phyloP scores from a whole-genome alignment of 192 early-diverging fungal genomes.

The Coemansia sp. region DNA sequence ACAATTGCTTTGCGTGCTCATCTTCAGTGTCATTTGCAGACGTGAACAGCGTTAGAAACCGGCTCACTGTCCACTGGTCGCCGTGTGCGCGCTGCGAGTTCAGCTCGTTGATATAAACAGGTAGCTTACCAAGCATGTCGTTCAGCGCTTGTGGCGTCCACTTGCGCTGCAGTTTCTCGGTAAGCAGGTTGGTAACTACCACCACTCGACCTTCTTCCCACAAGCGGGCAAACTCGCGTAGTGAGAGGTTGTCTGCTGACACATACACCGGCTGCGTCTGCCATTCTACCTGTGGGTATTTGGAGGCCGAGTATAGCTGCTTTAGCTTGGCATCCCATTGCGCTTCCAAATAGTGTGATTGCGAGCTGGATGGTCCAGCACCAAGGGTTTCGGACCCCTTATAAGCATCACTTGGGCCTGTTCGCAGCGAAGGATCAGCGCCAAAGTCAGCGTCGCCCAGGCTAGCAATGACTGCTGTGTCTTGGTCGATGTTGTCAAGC shows the following conservation, averaged over 20 bases:
- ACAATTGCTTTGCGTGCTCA: not conserved
- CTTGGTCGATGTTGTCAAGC: conserved; percentile 27
- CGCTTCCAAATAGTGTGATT: conserved; percentile 23
- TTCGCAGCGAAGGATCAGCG: conserved; percentile 10
- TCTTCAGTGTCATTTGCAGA: not conserved
- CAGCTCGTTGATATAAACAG: conserved; percentile 2
- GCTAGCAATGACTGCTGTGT: conserved; percentile 30
- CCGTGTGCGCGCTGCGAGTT: not conserved
- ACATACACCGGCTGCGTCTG: conserved; percentile 22
- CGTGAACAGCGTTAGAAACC: conserved; percentile 17
- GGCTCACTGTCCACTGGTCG: conserved; percentile 13
- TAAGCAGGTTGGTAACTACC: conserved; percentile 26
- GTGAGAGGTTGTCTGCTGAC: conserved; percentile 12
- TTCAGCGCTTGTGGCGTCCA: conserved; percentile 20
- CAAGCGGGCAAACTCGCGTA: conserved; percentile 35
- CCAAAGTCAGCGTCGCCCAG: conserved; percentile 36
- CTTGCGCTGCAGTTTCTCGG: not conserved
- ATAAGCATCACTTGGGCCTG: not conserved
- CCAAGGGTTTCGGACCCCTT: not conserved
- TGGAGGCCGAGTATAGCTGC: not conserved
- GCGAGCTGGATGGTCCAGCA: conserved; percentile 21
- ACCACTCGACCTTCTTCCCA: conserved; percentile 34
- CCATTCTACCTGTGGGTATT: conserved; percentile 9
- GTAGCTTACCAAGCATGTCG: conserved; percentile 7
- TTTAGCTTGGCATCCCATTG: conserved; percentile 21